Conservation (phyloP, 768 basidiomycete genomes). For the Agrocybe praecox region DNA sequence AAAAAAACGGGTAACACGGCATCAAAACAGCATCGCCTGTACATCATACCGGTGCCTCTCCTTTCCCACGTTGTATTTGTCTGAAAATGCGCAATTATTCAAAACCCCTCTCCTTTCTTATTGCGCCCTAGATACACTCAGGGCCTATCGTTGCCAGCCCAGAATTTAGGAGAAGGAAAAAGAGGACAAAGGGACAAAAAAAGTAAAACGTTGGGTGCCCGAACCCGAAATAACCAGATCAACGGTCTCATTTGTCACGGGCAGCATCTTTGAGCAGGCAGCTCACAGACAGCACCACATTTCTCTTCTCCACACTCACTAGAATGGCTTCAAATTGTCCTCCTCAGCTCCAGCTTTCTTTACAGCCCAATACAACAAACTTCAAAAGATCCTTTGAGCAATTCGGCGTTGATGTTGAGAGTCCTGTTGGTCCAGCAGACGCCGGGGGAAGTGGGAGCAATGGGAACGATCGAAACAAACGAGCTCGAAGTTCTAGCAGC, state of each 20-base stretch:
- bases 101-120: too few species aligned
- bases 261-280: slow-evolving; percentile 6
- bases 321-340: slow-evolving; percentile 45
- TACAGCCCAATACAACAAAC: slow-evolving; percentile 50
- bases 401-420: slow-evolving; percentile 58
- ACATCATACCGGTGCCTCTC: neutral
- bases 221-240: slow-evolving; percentile 13
- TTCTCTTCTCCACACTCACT: neutral
- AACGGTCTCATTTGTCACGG: slow-evolving; percentile 12
- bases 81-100: neutral
- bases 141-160: too few species aligned
- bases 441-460: slow-evolving; percentile 27
- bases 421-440: slow-evolving; percentile 32
- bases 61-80: neutral
- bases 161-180: neutral
- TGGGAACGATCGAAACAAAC: slow-evolving; percentile 55
- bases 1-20: neutral
- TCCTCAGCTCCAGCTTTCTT: slow-evolving; percentile 55
- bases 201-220: neutral
- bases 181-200: neutral
- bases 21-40: neutral
- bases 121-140: too few species aligned
- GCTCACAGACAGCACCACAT: slow-evolving; percentile 7
- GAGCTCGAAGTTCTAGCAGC: slow-evolving; percentile 57
- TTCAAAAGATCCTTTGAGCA: slow-evolving; percentile 66